Conservation (phyloP, 1,139 yeast genomes). For the Blastobotrys arbuscula region DNA sequence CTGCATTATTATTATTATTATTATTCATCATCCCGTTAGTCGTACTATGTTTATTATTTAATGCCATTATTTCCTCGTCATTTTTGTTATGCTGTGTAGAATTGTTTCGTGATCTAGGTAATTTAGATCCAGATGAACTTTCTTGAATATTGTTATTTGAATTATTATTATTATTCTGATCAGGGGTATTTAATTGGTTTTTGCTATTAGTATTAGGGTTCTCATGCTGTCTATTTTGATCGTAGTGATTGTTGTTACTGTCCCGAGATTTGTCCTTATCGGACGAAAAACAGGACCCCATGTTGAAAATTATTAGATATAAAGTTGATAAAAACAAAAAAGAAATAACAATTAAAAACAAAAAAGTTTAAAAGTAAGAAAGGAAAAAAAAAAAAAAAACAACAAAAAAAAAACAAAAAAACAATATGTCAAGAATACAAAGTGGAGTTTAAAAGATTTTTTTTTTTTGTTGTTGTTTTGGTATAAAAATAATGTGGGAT, state of each 20-base stretch:
- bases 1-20: neutral
- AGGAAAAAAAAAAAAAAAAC: neutral
- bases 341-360: neutral
- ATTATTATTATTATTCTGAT: neutral
- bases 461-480: neutral
- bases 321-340: neutral
- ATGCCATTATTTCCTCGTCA: slow-evolving; percentile 1
- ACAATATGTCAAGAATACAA: neutral
- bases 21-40: neutral
- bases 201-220: neutral
- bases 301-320: neutral
- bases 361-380: too few species aligned
- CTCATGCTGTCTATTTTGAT: neutral
- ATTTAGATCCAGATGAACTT: neutral
- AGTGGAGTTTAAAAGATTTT: neutral
- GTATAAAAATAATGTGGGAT: neutral
- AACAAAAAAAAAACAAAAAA: neutral
- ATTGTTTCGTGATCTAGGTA: slow-evolving; percentile 1
- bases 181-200: neutral
- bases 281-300: slow-evolving; percentile 17
- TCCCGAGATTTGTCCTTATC: slow-evolving; percentile 3
- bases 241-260: neutral
- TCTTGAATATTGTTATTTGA: neutral
- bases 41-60: neutral
- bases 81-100: neutral